Conservation (phyloP, 2,329 filamentous ascomycete genomes). For the Exophiala mesophila region DNA sequence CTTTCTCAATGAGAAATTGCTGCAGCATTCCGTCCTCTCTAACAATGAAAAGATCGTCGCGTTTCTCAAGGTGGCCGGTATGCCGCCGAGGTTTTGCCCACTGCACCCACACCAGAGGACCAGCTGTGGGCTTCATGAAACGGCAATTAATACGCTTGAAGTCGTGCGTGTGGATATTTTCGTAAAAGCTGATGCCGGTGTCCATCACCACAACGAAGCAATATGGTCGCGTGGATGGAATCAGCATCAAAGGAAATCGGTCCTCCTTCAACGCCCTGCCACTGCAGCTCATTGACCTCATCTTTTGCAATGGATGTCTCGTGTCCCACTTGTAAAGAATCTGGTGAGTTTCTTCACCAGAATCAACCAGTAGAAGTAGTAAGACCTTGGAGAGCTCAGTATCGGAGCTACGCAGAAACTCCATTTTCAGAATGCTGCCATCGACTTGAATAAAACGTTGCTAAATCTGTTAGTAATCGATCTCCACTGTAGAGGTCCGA, state of each 20-base stretch:
- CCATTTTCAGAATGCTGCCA: slow-evolving; percentile 77
- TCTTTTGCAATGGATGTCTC: slow-evolving; percentile 19
- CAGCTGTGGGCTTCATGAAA: slow-evolving; percentile 29
- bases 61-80: slow-evolving; percentile 54
- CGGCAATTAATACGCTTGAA: slow-evolving; percentile 20
- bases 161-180: slow-evolving; percentile 33
- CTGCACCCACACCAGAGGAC: slow-evolving; percentile 58
- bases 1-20: slow-evolving; percentile 60
- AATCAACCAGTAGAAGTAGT: slow-evolving; percentile 60
- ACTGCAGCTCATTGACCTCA: slow-evolving; percentile 23
- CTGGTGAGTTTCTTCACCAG: slow-evolving; percentile 38
- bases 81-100: slow-evolving; percentile 77
- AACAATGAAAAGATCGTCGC: slow-evolving; percentile 78
- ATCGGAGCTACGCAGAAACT: slow-evolving; percentile 70
- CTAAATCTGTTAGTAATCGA: slow-evolving; percentile 27
- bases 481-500: slow-evolving; percentile 18
- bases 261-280: slow-evolving; percentile 32
- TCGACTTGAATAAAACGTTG: slow-evolving; percentile 52
- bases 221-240: slow-evolving; percentile 66
- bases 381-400: slow-evolving; percentile 67
- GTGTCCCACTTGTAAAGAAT: slow-evolving; percentile 54
- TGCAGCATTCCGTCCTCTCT: slow-evolving; percentile 80
- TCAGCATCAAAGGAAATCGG: slow-evolving; percentile 62
- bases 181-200: slow-evolving; percentile 48
- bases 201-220: slow-evolving; percentile 67